These are phyloP conservation scores for Tetrapisispora taiwanensis DNA, from an alignment of 805 yeast species.

Conservation along the genomic window DNA sequence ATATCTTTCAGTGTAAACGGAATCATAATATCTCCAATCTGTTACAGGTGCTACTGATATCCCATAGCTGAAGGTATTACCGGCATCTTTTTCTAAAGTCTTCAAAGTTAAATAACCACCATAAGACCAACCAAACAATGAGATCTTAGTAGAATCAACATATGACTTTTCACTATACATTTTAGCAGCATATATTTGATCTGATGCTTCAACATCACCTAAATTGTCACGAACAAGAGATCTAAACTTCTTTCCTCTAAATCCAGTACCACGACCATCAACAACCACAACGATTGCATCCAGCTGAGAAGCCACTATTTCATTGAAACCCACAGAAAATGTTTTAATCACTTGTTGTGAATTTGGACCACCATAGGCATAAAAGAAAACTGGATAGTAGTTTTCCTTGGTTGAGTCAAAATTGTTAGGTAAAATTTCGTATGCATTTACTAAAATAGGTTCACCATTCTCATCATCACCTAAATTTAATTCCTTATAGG, in stretches of 20 bases:
- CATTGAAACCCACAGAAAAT: constrained; percentile 57
- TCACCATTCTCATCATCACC: constrained; percentile 40
- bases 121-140: constrained; percentile 98
- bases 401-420: constrained; percentile 43
- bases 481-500: constrained; percentile 44
- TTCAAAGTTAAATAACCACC: constrained; percentile 92
- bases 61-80: constrained; percentile 72
- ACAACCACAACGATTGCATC: constrained; percentile 85
- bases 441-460: constrained; percentile 46
- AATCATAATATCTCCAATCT: constrained; percentile 84
- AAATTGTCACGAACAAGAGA: constrained; percentile 70
- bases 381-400: constrained; percentile 80
- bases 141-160: constrained; percentile 58
- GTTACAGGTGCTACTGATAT: constrained; percentile 98
- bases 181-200: constrained; percentile 80
- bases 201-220: constrained; percentile 74
- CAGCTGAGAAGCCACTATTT: constrained; percentile 65
- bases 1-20: constrained; percentile 89
- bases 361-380: constrained; percentile 92
- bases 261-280: constrained; percentile 96
- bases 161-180: constrained; percentile 52
- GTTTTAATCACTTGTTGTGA: constrained; percentile 68
- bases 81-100: constrained; percentile 72
- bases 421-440: constrained; percentile 67
- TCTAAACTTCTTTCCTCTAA: constrained; percentile 69